These are phyloP conservation scores for Trichosporon coremiiforme DNA, from an alignment of 1,284 basidiomycete species.

Conservation along the genomic window DNA sequence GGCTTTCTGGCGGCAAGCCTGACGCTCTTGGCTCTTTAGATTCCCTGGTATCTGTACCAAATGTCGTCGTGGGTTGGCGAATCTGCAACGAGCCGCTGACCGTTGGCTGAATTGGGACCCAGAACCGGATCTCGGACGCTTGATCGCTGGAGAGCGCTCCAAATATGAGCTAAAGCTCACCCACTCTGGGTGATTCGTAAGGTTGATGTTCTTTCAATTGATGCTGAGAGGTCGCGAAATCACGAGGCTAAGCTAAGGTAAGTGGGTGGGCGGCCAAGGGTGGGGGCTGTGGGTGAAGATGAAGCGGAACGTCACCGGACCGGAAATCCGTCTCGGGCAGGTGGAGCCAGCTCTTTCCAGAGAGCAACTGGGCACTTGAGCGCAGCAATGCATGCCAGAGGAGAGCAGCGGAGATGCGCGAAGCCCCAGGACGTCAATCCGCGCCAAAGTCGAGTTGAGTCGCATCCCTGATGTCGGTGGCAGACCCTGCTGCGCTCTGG, in stretches of 20 bases:
- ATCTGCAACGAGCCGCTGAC: neutral
- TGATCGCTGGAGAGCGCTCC: neutral
- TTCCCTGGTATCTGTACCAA: neutral
- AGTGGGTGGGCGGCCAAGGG: neutral
- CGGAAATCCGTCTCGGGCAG: slow-evolving; percentile 3
- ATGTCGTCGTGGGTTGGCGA: neutral
- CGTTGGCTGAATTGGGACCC: neutral
- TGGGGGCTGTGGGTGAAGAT: neutral
- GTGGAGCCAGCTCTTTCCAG: neutral
- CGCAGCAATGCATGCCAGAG: neutral
- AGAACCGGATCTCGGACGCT: slow-evolving; percentile 10
- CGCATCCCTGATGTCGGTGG: neutral
- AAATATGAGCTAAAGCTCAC: neutral
- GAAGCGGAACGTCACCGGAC: neutral
- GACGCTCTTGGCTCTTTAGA: neutral
- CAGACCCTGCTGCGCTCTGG: slow-evolving; percentile 2
- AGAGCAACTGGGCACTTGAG: too few species aligned
- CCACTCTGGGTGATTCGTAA: neutral
- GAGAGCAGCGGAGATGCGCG: neutral
- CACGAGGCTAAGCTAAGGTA: neutral
- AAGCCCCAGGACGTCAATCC: neutral
- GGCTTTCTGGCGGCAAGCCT: neutral
- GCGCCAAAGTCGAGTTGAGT: neutral
- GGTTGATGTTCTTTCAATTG: neutral
- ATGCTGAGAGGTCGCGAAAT: neutral